Evolutionary conservation across 805 yeast genomes (phyloP), one percentile per base, ranked within the genome.

Genomic region (Suhomyces kilbournensis): DNA sequence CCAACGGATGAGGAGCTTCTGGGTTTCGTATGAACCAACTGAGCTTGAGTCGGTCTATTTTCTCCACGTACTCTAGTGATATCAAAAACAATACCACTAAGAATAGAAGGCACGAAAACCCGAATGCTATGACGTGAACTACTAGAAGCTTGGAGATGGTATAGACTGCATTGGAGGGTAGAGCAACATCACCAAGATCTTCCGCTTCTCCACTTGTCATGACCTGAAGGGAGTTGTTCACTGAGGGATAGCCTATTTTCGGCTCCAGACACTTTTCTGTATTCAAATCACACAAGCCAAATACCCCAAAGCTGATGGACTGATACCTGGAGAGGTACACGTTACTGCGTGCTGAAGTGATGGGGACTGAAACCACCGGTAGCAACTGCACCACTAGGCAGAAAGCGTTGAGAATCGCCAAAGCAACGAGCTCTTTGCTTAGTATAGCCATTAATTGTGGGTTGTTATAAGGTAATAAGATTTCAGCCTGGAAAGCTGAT

Each of bases 311-410:
- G n/a, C 70, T 62, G 45, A 64, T 57, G 54, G 70, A 65, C 38
- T 62, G 60, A 52, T 62, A 71, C 25, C 59, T 59, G 17, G 77
- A 69, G 20, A 75, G 60, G 49, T 63, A 64, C 34, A 75, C 55
- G 15, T 56, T 54, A 46, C 63, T 61, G 43, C 54, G 53, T 3
- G 63, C 59, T 8, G 50, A 47, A 5, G 57, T 53, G n/a, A 75
- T 51, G 5, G 79, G 79, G 10, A 75, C 79, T 8, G 77, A 67
- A 23, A 75, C 65, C 35, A 75, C 71, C 30, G 76, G 73, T 15
- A 75, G 63, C 12, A 75, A 57, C 59, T 75, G 78, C 17, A 75
- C 55, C 12, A 64, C 66, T 44, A 67, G 58, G 55, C 75, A 71
- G 38, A 71, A 50, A 14, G 64, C 53, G 43, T 68, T 57, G 9